Evolutionary conservation across 2,329 filamentous ascomycete genomes (phyloP).

Genomic region (Phyllosticta capitalensis): DNA sequence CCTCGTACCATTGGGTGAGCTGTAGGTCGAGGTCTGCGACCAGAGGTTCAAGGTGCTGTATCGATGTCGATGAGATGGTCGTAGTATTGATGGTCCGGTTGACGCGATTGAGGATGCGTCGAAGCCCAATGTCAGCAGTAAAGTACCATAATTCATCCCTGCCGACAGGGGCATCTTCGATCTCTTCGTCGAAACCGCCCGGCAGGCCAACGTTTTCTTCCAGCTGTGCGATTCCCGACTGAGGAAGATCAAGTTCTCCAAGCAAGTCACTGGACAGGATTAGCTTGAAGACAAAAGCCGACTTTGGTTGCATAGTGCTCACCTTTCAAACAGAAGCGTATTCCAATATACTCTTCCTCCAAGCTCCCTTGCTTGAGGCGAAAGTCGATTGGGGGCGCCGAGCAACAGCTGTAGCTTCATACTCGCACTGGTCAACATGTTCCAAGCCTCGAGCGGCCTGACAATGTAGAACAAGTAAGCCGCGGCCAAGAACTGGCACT

Average conservation of each 20-base stretch:
- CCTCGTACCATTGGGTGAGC: slow-evolving; percentile 76
- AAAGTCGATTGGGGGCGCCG: slow-evolving; percentile 62
- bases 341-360: slow-evolving; percentile 80
- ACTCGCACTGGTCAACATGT: slow-evolving; percentile 65
- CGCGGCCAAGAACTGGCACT: slow-evolving; percentile 71
- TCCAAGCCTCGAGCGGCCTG: slow-evolving; percentile 76
- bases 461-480: slow-evolving; percentile 79
- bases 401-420: slow-evolving; percentile 73
- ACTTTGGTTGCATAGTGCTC: not conserved
- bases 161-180: slow-evolving; percentile 53
- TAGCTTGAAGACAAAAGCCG: not conserved
- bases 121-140: slow-evolving; percentile 69
- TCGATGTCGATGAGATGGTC: slow-evolving; percentile 52
- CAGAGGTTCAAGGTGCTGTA: slow-evolving; percentile 64
- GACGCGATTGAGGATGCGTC: slow-evolving; percentile 66
- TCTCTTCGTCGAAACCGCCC: slow-evolving; percentile 61
- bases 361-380: slow-evolving; percentile 60
- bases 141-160: slow-evolving; percentile 81
- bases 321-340: slow-evolving; percentile 63
- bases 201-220: slow-evolving; percentile 73
- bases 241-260: slow-evolving; percentile 69
- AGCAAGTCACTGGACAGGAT: slow-evolving; percentile 49
- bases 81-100: slow-evolving; percentile 73
- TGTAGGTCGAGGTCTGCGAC: slow-evolving; percentile 75
- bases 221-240: slow-evolving; percentile 73